Evolutionary conservation across 352 stramenopile species (phyloP), one percentile per base, ranked within the genome.

Genomic region (Vaucheria bursata): DNA sequence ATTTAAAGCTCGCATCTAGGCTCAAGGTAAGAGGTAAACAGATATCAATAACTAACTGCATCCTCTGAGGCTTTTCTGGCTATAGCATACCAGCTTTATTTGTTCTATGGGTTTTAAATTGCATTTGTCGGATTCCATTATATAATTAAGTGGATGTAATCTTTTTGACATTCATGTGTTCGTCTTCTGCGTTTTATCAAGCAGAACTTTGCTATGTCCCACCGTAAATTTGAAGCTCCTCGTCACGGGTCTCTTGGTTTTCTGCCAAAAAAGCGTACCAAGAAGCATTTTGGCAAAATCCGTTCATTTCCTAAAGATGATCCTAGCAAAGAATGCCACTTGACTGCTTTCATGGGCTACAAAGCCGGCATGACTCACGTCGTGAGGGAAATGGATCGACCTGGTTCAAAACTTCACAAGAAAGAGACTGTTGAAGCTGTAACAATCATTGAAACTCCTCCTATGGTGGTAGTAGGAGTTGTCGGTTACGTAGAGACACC

Each of bases 291-390:
- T 78, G 97, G 97, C 83, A 94, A 96, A 86, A 93, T 99, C 88
- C 92, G 95, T 84, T 97, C 97, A 85, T 99, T 99, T 93, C 96
- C 97, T 39, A 93, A 91, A 84, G 97, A 99, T 87, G 95, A 98
- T 84, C 86, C 90, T 40, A 91, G 91, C 79, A 97, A 97, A 88
- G 88, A 90, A 73, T 88, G 88, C 79, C 96, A 99, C 88, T 91
- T 99, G 38, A 99, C 97, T 65, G 96, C 97, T 78, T 99, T 99
- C 90, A 97, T 98, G 89, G 96, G 92, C 86, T 99, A 98, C 94
- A 99, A 99, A 92, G 97, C 97, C 77, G 97, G 97, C 85, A 99
- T 99, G 97, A 99, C 97, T 77, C 97, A 99, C 91, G 97, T 98
- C 82, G 88, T 98, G 79, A 93, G 96, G 86, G 94, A 97, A 79